These are phyloP conservation scores for Kuraishia floccosa DNA, from an alignment of 805 yeast species.

Conservation along the genomic window DNA sequence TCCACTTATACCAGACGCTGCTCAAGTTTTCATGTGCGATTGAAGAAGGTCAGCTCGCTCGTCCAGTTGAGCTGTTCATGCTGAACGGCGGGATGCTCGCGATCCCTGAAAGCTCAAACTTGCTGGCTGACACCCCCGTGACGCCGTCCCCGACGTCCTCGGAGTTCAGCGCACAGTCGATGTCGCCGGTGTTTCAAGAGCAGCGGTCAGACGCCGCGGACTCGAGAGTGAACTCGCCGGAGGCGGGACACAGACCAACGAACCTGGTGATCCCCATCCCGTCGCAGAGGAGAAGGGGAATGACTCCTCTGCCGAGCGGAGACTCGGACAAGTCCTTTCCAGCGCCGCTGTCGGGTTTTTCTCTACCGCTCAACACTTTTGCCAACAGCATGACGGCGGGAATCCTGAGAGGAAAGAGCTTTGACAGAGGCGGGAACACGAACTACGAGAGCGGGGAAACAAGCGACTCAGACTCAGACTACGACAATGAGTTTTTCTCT, in stretches of 20 bases:
- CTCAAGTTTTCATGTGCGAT: background rate
- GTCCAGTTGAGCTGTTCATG: background rate
- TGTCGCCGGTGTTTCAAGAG: too few relatives aligned
- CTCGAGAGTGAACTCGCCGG: conserved; percentile 3
- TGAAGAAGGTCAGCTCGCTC: background rate
- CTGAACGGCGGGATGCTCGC: conserved; percentile 2
- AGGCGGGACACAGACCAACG: background rate
- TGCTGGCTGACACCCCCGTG: conserved; percentile 1
- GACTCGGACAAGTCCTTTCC: conserved; percentile 1
- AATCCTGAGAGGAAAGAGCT: conserved; percentile 10
- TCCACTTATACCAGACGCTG: conserved; percentile 18
- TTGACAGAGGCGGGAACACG: too few relatives aligned
- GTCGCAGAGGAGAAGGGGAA: too few relatives aligned
- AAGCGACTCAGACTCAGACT: background rate
- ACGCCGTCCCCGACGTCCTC: conserved; percentile 1
- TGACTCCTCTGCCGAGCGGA: too few relatives aligned
- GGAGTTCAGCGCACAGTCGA: too few relatives aligned
- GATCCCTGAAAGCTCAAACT: conserved; percentile 2
- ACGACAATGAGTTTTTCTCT: background rate
- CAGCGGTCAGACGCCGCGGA: too few relatives aligned
- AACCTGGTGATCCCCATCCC: background rate
- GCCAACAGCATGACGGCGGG: conserved; percentile 15
- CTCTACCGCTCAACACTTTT: conserved; percentile 27
- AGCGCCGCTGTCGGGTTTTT: conserved; percentile 23
- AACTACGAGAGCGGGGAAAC: too few relatives aligned